Base-by-base conservation (phyloP, 768 basidiomycete species). In the Suillus ampliporus region DNA sequence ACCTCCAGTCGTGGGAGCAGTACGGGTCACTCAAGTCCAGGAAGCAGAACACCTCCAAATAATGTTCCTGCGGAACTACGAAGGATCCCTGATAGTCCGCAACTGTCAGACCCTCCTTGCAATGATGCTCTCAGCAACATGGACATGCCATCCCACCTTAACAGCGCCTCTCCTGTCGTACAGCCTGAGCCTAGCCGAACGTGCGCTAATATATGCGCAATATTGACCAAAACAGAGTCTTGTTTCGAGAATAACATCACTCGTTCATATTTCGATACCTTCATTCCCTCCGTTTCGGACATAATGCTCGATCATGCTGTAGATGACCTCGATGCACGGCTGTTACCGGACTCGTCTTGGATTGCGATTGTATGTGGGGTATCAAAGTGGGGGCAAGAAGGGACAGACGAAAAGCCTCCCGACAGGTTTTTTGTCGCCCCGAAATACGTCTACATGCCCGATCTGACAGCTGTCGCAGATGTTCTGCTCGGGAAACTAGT, bases 361-460 rank as follows among this genome's bases (percentile, higher is more conserved):
- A 90, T 93, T 61, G 90, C 91, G 4, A 79, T 92, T 56, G 87
- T 94, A 8, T 93, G 91, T 68, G 91, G 91, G 5, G 85, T 89
- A 37, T 82, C 88, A 23, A 86, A 87, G 63, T 83, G 83, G 79
- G 72, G 71, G 35, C 60, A 62, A 17, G 44, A 52, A 7, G 69
- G 69, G 15, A 72, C 74, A 28, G 65, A 72, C 11, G 79, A 77
- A 57, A 43, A 34, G 10, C 72, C 92, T 15, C 91, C 91, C 0
- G 84, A 87, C 13, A 81, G 82, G 19, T 92, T 94, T 75, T 94
- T 84, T 67, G 85, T 92, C 44, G 91, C 90, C 3, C 91, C 90
- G 38, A 82, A 80, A 72, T 86, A 91, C 68, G 86, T 92, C 41
- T 92, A 92, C 73, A 92, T 94, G 87, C 92, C 92, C 19, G 90